Percentiles rank a stretch among this genome's conserved stretches.
Evolutionary conservation across 2,329 filamentous ascomycete species (phyloP).

Genomic region (Gyromitra esculenta): DNA sequence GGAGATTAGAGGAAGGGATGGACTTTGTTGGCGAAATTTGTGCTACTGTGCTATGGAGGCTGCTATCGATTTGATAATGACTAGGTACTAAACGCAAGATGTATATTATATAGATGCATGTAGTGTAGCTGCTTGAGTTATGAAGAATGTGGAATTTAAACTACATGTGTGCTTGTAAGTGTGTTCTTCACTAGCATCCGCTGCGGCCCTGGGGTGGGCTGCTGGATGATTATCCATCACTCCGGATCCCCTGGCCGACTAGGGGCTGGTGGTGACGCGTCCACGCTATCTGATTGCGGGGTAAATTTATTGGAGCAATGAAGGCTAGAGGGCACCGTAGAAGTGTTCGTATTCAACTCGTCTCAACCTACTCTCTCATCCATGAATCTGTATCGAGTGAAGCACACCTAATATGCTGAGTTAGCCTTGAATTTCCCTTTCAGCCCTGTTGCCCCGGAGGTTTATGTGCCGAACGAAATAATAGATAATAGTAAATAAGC

Average conservation of each 20-base stretch:
- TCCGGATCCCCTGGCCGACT: background rate
- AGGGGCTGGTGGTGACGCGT: background rate
- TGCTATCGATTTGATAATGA: too few relatives aligned
- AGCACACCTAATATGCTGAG: background rate
- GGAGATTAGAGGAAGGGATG: too few relatives aligned
- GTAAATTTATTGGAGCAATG: background rate
- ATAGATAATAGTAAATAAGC: too few relatives aligned
- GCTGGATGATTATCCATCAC: background rate
- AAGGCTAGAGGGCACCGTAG: background rate
- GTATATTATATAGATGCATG: too few relatives aligned
- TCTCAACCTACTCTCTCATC: too few relatives aligned
- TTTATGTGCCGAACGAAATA: too few relatives aligned
- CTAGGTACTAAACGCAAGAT: too few relatives aligned
- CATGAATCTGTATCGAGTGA: background rate
- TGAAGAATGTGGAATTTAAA: background rate
- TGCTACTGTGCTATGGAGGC: too few relatives aligned
- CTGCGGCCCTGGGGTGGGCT: background rate
- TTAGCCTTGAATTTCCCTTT: background rate
- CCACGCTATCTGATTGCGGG: background rate
- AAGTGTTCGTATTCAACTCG: background rate
- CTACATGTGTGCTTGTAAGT: background rate
- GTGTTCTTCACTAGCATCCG: background rate
- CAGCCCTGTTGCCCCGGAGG: too few relatives aligned
- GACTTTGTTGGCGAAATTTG: too few relatives aligned
- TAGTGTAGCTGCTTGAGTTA: too few relatives aligned